phyloP scores from a whole-genome alignment of 345 rosid genomes.

The Raphanus raphanistrum region DNA sequence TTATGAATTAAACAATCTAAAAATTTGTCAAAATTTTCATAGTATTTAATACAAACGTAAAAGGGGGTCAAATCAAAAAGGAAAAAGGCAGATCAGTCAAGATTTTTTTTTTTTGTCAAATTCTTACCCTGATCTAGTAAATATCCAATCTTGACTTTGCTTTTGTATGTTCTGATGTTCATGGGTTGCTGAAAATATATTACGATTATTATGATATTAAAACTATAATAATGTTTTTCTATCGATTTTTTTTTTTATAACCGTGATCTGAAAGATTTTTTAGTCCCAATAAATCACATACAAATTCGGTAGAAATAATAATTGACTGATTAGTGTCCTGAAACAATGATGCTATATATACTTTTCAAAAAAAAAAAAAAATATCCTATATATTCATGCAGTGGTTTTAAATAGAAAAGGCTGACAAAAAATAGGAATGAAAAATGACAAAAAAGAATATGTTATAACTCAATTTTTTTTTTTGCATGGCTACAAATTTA shows the following conservation, averaged over 20 bases:
- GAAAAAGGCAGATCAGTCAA: slow-evolving; percentile 15
- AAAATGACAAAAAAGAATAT: neutral
- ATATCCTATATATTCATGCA: neutral
- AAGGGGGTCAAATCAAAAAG: neutral
- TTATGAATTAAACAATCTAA: neutral
- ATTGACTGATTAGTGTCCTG: neutral
- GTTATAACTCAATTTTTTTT: neutral
- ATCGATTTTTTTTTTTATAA: no score
- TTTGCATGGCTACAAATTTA: neutral
- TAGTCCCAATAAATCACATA: no score
- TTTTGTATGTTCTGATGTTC: neutral
- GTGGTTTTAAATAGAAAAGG: neutral
- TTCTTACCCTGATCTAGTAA: slow-evolving; percentile 20
- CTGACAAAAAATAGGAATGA: neutral
- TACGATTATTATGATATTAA: neutral
- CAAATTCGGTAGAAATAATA: neutral
- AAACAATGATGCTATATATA: neutral
- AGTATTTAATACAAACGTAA: neutral
- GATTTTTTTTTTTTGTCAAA: slow-evolving; percentile 27
- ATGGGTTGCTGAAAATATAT: neutral
- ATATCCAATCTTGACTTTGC: slow-evolving; percentile 35
- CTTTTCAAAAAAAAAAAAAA: no score
- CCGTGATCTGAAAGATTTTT: no score
- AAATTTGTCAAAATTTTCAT: neutral
- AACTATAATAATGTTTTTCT: neutral